These are phyloP conservation scores for Parathielavia appendiculata DNA, from an alignment of 495 filamentous ascomycete species.

Conservation along the genomic window DNA sequence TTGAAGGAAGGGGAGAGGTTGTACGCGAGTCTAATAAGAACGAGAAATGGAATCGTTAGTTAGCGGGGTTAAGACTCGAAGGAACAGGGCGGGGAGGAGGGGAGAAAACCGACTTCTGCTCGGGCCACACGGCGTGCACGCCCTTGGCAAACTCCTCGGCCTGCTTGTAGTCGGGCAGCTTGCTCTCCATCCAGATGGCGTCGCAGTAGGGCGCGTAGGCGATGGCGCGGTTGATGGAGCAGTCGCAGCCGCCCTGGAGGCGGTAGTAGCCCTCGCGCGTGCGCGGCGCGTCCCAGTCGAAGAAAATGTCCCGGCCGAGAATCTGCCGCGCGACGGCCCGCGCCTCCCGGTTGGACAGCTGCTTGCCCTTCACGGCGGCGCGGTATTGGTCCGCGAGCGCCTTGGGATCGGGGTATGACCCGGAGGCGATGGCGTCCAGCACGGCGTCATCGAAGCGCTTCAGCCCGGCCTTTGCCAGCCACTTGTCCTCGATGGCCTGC, in stretches of 20 bases:
- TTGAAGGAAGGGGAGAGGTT: conserved; percentile 99
- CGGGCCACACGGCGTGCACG: conserved; percentile 89
- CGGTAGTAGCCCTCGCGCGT: conserved; percentile 95
- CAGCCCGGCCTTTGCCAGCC: conserved; percentile 75
- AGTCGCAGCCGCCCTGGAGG: conserved; percentile 84
- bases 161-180: conserved; percentile 86
- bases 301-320: conserved; percentile 77
- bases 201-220: conserved; percentile 94
- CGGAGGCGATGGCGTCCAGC: conserved; percentile 66
- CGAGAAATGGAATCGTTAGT: neutral
- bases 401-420: conserved; percentile 53
- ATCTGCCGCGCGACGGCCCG: conserved; percentile 77
- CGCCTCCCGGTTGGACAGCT: conserved; percentile 65
- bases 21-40: conserved; percentile 67
- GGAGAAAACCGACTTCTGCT: conserved; percentile 74
- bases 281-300: conserved; percentile 87
- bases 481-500: conserved; percentile 88
- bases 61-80: neutral
- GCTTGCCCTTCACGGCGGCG: conserved; percentile 65
- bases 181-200: conserved; percentile 99
- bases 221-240: conserved; percentile 83
- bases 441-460: conserved; percentile 92
- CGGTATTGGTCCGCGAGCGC: conserved; percentile 61
- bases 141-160: conserved; percentile 92
- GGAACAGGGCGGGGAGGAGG: neutral